Conservation (phyloP, 2,329 filamentous ascomycete species). For the Simplicillium aogashimaense region DNA sequence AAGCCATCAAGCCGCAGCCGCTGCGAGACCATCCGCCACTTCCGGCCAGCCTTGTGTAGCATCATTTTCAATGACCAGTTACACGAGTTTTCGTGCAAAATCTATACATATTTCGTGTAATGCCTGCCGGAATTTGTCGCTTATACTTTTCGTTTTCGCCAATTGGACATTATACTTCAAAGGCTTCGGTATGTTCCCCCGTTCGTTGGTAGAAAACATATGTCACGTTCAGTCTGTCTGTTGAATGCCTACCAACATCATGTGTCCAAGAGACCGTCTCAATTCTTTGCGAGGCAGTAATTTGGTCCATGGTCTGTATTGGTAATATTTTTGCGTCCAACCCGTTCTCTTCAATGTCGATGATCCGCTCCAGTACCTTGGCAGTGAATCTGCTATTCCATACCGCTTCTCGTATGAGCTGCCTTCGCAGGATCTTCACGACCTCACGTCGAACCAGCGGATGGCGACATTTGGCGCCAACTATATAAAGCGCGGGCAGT, state of each 20-base stretch:
- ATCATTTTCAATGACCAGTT: too few species aligned
- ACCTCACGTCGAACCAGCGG: slow-evolving; percentile 19
- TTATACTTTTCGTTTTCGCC: too few species aligned
- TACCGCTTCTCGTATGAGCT: slow-evolving; percentile 18
- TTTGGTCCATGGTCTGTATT: neutral
- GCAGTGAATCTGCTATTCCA: slow-evolving; percentile 22
- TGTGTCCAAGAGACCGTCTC: neutral
- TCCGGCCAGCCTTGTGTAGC: too few species aligned
- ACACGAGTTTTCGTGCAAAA: too few species aligned
- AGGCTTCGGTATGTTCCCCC: neutral
- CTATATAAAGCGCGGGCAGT: slow-evolving; percentile 21
- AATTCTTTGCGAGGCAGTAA: neutral
- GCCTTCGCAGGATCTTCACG: slow-evolving; percentile 15
- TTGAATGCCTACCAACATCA: neutral
- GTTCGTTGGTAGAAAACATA: neutral
- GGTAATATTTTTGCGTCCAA: neutral
- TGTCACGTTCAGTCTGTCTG: neutral
- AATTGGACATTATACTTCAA: neutral
- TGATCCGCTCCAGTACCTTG: slow-evolving; percentile 19
- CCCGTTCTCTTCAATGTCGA: slow-evolving; percentile 16
- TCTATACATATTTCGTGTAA: too few species aligned
- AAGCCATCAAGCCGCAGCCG: too few species aligned
- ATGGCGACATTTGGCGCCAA: slow-evolving; percentile 24
- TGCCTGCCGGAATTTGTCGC: too few species aligned
- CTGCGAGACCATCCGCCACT: too few species aligned